Base-by-base conservation (phyloP, 345 rosid genomes). In the Ailanthus altissimus region DNA sequence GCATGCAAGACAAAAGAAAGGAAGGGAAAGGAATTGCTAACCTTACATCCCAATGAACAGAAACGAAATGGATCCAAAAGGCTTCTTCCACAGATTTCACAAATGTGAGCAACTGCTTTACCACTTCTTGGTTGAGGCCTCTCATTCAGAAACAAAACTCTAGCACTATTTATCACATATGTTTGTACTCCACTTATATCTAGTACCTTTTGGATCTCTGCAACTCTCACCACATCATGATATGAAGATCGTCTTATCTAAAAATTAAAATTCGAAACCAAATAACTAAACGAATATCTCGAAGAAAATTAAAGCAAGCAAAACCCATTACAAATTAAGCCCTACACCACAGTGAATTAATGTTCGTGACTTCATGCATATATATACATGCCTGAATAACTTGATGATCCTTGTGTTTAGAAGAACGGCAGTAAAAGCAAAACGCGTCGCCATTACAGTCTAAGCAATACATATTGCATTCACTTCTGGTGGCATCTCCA, bases 41-140 rank as follows among this genome's bases (percentile, higher is more conserved):
- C 98, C 98, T 94, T 94, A 70, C 98, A 94, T 56, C 98, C 98
- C 89, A 94, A 83, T 54, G 98, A 94, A 75, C 98, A 94, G 83
- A 94, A 94, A 60, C 97, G 94, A 80, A 91, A 89, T 2, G 93
- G 87, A 80, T 94, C 97, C 73, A 90, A 80, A 70, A 94, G 93
- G 70, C 91, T 92, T 83, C 98, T 87, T 40, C 90, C 84, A 81
- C 98, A 94, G 64, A 88, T 85, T 79, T 94, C 97, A 36, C 98
- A 94, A 42, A 85, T 59, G 78, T 91, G 94, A 25, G 93, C 85
- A 5, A 85, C 84, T 46, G 85, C 86, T 85, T 86, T 86, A 1
- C 88, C 79, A 36, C 88, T 70, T 80, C 88, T 87, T 3, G 92
- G 91, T 67, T 90, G 94, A 20, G 97, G 97, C 83, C 98, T 88